Percentiles rank a stretch among this genome's conserved stretches.
Conservation (phyloP, 2,329 filamentous ascomycete genomes). For the Thielaviopsis cerberus region DNA sequence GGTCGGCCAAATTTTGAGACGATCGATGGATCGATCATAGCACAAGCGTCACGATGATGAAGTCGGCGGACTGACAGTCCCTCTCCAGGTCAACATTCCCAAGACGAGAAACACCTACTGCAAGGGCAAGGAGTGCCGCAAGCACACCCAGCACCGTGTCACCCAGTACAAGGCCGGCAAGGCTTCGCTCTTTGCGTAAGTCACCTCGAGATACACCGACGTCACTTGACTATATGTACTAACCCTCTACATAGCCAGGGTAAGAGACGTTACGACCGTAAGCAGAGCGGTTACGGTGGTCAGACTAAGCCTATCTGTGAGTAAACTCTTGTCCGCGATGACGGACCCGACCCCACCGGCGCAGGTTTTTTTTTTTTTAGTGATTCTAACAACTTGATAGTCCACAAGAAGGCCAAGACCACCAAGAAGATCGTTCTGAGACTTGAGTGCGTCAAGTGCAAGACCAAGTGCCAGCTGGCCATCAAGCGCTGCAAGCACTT, state of each 20-base stretch:
- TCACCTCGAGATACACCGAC: background rate
- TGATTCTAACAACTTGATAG: conserved; percentile 4
- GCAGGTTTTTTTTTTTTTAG: background rate
- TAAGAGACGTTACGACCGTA: conserved; percentile 98
- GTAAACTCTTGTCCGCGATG: background rate
- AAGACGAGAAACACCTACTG: conserved; percentile 96
- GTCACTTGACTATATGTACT: background rate
- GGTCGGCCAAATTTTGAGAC: background rate
- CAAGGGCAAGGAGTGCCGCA: conserved; percentile 87
- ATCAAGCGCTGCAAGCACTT: conserved; percentile 99
- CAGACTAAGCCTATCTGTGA: conserved; percentile 91
- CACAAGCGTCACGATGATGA: conserved; percentile 17
- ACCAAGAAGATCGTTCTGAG: conserved; percentile 99
- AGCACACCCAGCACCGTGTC: conserved; percentile 83
- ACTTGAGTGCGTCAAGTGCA: conserved; percentile 94
- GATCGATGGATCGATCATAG: conserved; percentile 12
- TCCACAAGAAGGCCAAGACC: conserved; percentile 99
- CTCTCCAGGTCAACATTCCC: conserved; percentile 75
- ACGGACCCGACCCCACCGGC: background rate
- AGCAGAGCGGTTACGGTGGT: conserved; percentile 99
- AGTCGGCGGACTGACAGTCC: conserved; percentile 17
- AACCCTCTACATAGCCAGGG: conserved; percentile 39
- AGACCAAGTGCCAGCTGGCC: conserved; percentile 92
- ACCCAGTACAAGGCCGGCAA: conserved; percentile 96
- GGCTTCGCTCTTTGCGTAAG: conserved; percentile 67